These are phyloP conservation scores for Fusarium pininemorale DNA, from an alignment of 2,329 filamentous ascomycete genomes.

Conservation along the genomic window DNA sequence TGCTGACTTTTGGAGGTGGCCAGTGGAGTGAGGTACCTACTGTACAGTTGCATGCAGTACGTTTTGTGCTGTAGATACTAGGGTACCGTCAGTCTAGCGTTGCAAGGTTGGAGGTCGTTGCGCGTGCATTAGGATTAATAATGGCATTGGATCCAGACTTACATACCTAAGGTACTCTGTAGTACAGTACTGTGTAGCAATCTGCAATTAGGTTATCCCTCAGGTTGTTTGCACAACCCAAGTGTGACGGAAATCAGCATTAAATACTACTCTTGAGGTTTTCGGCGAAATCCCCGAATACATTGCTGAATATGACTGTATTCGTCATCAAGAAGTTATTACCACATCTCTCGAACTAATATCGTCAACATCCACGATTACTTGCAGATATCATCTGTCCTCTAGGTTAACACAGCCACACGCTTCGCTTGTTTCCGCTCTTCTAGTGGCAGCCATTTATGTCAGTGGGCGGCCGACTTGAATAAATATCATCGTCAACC, in stretches of 20 bases:
- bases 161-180: background rate
- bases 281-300: background rate
- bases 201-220: background rate
- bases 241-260: background rate
- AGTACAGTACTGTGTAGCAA: background rate
- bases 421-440: constrained; percentile 16
- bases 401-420: constrained; percentile 21
- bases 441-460: constrained; percentile 7
- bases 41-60: background rate
- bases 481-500: background rate
- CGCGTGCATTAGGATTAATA: constrained; percentile 1
- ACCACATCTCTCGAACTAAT: background rate
- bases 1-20: background rate
- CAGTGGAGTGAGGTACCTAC: background rate
- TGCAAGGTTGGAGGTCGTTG: constrained; percentile 18
- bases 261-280: background rate
- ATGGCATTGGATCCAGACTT: background rate
- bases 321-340: background rate
- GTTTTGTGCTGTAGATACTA: background rate
- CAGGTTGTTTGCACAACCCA: background rate
- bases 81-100: background rate
- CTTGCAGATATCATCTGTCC: background rate
- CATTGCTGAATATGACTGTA: background rate
- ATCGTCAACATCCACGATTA: background rate
- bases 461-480: constrained; percentile 13